Evolutionary conservation across 352 stramenopile genomes (phyloP).

Genomic region (Phytophthora cactorum): DNA sequence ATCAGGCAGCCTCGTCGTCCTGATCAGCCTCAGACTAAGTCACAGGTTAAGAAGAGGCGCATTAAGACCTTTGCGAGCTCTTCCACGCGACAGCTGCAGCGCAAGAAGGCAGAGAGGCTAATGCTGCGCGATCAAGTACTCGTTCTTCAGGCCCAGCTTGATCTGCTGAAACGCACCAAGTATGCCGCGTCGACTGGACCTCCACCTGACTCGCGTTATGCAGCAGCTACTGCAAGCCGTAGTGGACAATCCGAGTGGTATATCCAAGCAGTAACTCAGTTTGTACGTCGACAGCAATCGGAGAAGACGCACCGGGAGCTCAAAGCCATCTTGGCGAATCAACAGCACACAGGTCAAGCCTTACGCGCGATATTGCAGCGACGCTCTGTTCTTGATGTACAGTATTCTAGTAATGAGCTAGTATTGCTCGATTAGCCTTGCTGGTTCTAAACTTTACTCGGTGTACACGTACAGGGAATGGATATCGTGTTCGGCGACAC

Average conservation of each 20-base stretch:
- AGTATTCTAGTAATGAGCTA: not conserved
- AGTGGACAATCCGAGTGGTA: slow-evolving; percentile 10
- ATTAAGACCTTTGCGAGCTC: slow-evolving; percentile 29
- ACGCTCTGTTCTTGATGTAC: slow-evolving; percentile 9
- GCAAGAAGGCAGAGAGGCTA: slow-evolving; percentile 18
- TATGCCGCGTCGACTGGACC: not conserved
- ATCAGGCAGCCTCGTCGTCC: not conserved
- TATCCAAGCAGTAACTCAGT: slow-evolving; percentile 10
- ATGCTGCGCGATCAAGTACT: slow-evolving; percentile 14
- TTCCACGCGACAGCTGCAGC: slow-evolving; percentile 25
- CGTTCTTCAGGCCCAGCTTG: slow-evolving; percentile 14
- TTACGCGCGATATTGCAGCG: slow-evolving; percentile 14
- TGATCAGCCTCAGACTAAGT: not conserved
- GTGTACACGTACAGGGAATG: slow-evolving; percentile 14
- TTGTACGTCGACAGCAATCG: slow-evolving; percentile 21
- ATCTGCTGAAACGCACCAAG: slow-evolving; percentile 16
- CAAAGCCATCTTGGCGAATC: slow-evolving; percentile 19
- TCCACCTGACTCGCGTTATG: not conserved
- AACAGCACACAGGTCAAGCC: slow-evolving; percentile 5
- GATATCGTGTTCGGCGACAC: slow-evolving; percentile 19
- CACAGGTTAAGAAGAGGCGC: slow-evolving; percentile 20
- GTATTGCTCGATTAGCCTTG: not conserved
- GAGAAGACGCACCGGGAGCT: slow-evolving; percentile 23
- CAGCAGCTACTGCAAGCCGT: not conserved
- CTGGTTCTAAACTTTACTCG: not conserved